Conservation (phyloP, 306 rosid genomes). For the Vicia villosa region DNA sequence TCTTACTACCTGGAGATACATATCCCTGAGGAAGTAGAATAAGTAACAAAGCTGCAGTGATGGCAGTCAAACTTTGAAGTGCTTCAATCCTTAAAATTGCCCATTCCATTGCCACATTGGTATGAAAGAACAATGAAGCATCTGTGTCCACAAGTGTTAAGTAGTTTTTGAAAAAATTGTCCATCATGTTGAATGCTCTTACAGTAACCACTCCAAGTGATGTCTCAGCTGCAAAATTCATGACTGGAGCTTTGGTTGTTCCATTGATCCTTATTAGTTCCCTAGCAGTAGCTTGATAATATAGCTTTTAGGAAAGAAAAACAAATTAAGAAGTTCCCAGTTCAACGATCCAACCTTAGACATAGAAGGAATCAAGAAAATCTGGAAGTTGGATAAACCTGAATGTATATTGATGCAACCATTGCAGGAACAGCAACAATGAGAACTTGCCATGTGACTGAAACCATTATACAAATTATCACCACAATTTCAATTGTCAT, state of each 20-base stretch:
- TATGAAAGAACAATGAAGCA: too few relatives aligned
- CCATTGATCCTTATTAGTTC: constrained; percentile 84
- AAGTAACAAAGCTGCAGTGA: constrained; percentile 61
- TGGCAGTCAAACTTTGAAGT: too few relatives aligned
- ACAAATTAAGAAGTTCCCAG: neutral
- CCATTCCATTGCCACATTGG: too few relatives aligned
- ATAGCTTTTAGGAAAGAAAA: constrained; percentile 41
- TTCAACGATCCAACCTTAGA: neutral
- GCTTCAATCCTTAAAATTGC: too few relatives aligned
- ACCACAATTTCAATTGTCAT: too few relatives aligned
- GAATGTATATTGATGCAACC: constrained; percentile 57
- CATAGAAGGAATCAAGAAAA: constrained; percentile 1
- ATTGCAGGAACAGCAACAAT: constrained; percentile 58
- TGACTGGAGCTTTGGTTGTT: constrained; percentile 84
- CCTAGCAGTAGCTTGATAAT: constrained; percentile 74
- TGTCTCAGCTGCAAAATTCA: constrained; percentile 77
- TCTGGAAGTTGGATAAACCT: constrained; percentile 39
- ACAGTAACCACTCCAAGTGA: too few relatives aligned
- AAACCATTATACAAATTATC: too few relatives aligned
- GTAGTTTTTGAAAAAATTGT: too few relatives aligned
- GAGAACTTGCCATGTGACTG: constrained; percentile 92
- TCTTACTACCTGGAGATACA: constrained; percentile 56
- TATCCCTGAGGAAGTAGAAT: constrained; percentile 61
- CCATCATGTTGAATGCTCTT: too few relatives aligned
- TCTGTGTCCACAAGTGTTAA: too few relatives aligned